Evolutionary conservation across 768 basidiomycete species (phyloP).

Genomic region (Roridomyces roridus): DNA sequence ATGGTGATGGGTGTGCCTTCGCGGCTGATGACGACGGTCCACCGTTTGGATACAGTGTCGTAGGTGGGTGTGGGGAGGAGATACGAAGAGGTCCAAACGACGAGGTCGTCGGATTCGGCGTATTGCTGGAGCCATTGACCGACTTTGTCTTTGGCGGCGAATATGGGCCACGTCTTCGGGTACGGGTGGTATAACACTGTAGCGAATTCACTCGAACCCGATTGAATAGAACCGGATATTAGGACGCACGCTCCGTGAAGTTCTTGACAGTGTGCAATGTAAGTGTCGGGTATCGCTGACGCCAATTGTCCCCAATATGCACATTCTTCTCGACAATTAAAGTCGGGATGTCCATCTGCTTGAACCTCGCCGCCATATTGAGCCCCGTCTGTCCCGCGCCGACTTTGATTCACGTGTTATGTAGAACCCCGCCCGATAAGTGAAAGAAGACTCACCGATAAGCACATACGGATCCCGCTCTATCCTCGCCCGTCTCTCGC

Average conservation of each 20-base stretch:
- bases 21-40: conserved; percentile 39
- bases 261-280: too few relatives aligned
- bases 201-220: too few relatives aligned
- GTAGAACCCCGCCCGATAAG: neutral
- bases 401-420: conserved; percentile 30
- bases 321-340: conserved; percentile 42
- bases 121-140: conserved; percentile 52
- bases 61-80: conserved; percentile 38
- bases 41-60: conserved; percentile 33
- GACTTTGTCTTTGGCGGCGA: conserved; percentile 47
- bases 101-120: conserved; percentile 43
- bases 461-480: conserved; percentile 28
- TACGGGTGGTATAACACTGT: conserved; percentile 45
- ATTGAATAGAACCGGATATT: too few relatives aligned
- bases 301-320: conserved; percentile 48
- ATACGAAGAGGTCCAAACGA: conserved; percentile 45
- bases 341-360: conserved; percentile 43
- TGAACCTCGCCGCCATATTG: conserved; percentile 46
- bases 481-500: conserved; percentile 19
- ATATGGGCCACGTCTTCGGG: conserved; percentile 47
- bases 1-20: conserved; percentile 37
- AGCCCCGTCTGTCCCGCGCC: conserved; percentile 51
- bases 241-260: too few relatives aligned
- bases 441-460: conserved; percentile 16
- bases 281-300: too few relatives aligned